These are phyloP conservation scores for Lathyrus sativus DNA, from an alignment of 306 rosid species.

Conservation along the genomic window DNA sequence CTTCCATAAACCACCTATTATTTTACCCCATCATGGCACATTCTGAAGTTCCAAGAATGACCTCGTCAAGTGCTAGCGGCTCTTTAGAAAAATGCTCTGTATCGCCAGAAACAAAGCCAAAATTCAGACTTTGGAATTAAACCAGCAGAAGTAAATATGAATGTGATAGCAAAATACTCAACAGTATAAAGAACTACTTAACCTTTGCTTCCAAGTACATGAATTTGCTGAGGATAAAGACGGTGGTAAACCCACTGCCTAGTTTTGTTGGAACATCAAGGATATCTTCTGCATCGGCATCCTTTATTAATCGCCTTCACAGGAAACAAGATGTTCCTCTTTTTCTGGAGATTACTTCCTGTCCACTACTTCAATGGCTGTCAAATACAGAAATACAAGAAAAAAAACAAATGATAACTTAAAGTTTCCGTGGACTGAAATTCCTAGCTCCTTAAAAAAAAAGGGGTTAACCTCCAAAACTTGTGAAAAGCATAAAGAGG, in stretches of 20 bases:
- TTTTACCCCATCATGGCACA: no score
- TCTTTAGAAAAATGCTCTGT: no score
- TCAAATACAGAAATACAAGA: constrained; percentile 49
- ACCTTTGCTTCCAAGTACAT: no score
- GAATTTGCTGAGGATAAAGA: constrained; percentile 50
- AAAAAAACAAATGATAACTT: constrained; percentile 47
- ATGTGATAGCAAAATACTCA: no score
- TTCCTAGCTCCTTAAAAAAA: constrained; percentile 51
- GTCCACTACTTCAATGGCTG: constrained; percentile 73
- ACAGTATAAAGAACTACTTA: no score
- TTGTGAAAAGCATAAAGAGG: no score
- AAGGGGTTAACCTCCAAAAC: constrained; percentile 69
- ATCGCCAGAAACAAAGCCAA: no score
- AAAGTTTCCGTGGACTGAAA: constrained; percentile 64
- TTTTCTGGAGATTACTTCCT: constrained; percentile 52
- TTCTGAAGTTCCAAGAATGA: no score
- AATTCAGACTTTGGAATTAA: no score
- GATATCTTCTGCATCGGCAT: constrained; percentile 39
- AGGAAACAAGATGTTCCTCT: constrained; percentile 64
- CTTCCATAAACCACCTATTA: no score
- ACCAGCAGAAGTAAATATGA: no score
- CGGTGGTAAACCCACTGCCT: constrained; percentile 38
- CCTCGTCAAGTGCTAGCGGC: no score
- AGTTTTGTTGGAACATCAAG: constrained; percentile 51
- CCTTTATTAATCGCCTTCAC: constrained; percentile 37